These are phyloP conservation scores for Rhypophila decipiens DNA, from an alignment of 495 filamentous ascomycete species.

Conservation along the genomic window DNA sequence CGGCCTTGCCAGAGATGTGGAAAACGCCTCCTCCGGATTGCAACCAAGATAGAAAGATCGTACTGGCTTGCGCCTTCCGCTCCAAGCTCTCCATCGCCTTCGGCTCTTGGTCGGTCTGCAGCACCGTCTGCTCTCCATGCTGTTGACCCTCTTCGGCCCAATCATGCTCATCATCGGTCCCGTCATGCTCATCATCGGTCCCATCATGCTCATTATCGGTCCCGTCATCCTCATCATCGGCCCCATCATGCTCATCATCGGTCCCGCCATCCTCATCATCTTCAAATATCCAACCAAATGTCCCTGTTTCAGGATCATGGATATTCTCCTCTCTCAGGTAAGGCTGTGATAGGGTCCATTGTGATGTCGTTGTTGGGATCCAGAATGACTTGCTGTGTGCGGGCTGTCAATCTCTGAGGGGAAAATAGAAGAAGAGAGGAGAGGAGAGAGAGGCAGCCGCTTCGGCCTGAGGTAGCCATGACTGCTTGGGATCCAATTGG, in stretches of 20 bases:
- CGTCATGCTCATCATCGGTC: not conserved
- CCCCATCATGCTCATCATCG: not conserved
- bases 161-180: not conserved
- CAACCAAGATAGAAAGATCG: not conserved
- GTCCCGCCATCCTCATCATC: not conserved
- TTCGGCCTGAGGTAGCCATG: no score
- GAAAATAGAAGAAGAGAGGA: no score
- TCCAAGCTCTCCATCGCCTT: not conserved
- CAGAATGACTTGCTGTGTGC: no score
- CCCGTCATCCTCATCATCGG: not conserved
- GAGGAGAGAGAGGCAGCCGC: no score
- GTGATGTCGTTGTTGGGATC: no score
- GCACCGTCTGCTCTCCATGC: not conserved
- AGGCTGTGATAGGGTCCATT: no score
- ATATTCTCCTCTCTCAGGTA: conserved; percentile 1
- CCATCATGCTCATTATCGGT: not conserved
- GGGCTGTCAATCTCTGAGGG: no score
- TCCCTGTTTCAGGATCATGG: not conserved
- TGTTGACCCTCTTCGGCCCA: not conserved
- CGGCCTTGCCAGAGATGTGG: conserved; percentile 11
- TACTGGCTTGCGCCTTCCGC: no score
- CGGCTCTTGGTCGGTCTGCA: not conserved
- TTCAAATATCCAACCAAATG: not conserved
- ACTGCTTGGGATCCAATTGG: no score
- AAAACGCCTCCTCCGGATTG: conserved; percentile 3